Percentiles rank a stretch among this genome's conserved stretches.
phyloP scores from a whole-genome alignment of 345 rosid genomes.

The Lepidium sativum region DNA sequence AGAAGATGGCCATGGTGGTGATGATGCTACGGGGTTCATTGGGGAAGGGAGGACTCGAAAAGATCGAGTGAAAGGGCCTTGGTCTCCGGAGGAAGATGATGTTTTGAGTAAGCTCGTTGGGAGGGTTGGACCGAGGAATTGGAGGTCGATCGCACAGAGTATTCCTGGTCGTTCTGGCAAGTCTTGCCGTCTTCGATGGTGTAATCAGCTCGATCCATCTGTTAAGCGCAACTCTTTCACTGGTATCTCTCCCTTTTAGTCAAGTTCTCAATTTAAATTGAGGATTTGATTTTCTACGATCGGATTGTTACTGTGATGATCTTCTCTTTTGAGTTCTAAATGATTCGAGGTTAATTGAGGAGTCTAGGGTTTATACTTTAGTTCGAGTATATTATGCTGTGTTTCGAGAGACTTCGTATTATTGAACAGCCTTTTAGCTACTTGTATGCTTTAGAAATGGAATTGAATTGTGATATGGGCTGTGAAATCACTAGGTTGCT shows the following conservation, averaged over 20 bases:
- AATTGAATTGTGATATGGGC: background rate
- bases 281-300: background rate
- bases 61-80: constrained; percentile 53
- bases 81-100: constrained; percentile 71
- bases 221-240: constrained; percentile 77
- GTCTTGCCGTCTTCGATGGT: constrained; percentile 92
- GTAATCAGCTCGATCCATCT: constrained; percentile 84
- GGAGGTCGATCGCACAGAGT: constrained; percentile 70
- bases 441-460: background rate
- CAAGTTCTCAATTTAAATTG: background rate
- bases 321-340: background rate
- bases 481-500: background rate
- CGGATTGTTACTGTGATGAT: background rate
- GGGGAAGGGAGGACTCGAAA: constrained; percentile 26
- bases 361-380: constrained; percentile 1
- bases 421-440: background rate
- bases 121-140: constrained; percentile 67
- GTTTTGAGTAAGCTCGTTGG: constrained; percentile 50
- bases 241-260: constrained; percentile 25
- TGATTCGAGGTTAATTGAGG: background rate
- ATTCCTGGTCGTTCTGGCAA: constrained; percentile 77
- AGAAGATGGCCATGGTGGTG: constrained; percentile 24
- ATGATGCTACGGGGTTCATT: constrained; percentile 23
- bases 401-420: background rate
- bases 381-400: background rate